A percentile compares a stretch with the other conserved stretches of the same genome.
Conservation (phyloP, 257 asterid genomes). For the Orobanche coerulescens region DNA sequence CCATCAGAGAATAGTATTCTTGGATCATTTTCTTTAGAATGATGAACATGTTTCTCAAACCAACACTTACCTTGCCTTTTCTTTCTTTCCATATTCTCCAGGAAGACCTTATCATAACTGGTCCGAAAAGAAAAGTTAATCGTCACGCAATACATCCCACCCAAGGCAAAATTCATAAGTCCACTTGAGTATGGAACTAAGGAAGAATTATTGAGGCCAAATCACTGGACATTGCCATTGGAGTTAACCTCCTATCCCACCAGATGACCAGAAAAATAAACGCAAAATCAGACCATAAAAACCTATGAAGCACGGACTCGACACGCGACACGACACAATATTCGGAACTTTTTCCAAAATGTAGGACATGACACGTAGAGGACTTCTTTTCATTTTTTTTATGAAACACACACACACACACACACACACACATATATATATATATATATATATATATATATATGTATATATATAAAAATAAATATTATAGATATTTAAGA, state of each 20-base stretch:
- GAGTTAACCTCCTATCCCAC: neutral
- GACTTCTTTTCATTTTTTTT: too few species aligned
- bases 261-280: neutral
- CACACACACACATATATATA: too few species aligned
- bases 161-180: neutral
- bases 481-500: too few species aligned
- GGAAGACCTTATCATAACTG: neutral
- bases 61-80: neutral
- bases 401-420: too few species aligned
- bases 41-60: neutral
- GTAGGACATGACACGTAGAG: too few species aligned
- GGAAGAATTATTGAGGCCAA: neutral
- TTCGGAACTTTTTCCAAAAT: too few species aligned
- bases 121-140: neutral
- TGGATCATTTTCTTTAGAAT: neutral
- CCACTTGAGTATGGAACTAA: too few species aligned
- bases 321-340: too few species aligned
- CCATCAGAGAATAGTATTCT: neutral
- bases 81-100: too few species aligned
- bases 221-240: neutral
- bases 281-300: neutral
- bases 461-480: too few species aligned
- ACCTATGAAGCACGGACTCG: too few species aligned
- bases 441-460: too few species aligned
- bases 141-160: neutral